These are phyloP conservation scores for Vararia minispora DNA, from an alignment of 768 basidiomycete species.

Conservation along the genomic window DNA sequence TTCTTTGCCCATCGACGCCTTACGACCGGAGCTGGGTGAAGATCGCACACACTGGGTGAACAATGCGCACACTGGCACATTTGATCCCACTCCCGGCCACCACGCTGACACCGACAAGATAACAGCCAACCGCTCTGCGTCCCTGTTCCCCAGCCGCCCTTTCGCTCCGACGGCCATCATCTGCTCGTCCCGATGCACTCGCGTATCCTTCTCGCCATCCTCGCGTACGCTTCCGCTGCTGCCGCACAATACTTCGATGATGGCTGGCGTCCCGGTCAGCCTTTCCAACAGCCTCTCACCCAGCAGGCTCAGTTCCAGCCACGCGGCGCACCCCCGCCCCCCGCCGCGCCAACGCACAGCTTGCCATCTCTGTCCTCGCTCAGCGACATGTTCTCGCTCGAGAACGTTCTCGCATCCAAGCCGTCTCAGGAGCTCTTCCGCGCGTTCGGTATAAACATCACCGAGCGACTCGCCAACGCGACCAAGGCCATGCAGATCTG, in stretches of 20 bases:
- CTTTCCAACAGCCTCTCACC: constrained; percentile 18
- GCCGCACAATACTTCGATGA: constrained; percentile 67
- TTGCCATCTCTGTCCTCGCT: constrained; percentile 4
- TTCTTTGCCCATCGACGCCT: too few species aligned
- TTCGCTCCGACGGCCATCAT: too few species aligned
- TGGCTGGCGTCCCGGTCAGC: constrained; percentile 76
- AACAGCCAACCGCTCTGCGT: too few species aligned
- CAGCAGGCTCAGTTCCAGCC: constrained; percentile 13
- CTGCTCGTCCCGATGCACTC: too few species aligned
- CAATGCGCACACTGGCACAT: too few species aligned
- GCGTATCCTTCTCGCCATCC: constrained; percentile 5
- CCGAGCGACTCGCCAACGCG: constrained; percentile 34
- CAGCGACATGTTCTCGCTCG: constrained; percentile 15
- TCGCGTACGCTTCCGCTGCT: constrained; percentile 22
- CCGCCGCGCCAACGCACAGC: not conserved
- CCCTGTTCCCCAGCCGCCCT: too few species aligned
- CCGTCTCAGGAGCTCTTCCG: constrained; percentile 45
- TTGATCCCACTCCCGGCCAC: too few species aligned
- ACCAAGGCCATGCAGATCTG: constrained; percentile 31
- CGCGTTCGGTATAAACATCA: constrained; percentile 60
- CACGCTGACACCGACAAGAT: too few species aligned
- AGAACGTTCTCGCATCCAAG: constrained; percentile 33
- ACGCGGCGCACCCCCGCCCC: constrained; percentile 1
- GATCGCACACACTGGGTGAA: too few species aligned
- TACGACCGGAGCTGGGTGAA: too few species aligned